These are phyloP conservation scores for Syzygium grande DNA, from an alignment of 345 rosid genomes.

Conservation along the genomic window DNA sequence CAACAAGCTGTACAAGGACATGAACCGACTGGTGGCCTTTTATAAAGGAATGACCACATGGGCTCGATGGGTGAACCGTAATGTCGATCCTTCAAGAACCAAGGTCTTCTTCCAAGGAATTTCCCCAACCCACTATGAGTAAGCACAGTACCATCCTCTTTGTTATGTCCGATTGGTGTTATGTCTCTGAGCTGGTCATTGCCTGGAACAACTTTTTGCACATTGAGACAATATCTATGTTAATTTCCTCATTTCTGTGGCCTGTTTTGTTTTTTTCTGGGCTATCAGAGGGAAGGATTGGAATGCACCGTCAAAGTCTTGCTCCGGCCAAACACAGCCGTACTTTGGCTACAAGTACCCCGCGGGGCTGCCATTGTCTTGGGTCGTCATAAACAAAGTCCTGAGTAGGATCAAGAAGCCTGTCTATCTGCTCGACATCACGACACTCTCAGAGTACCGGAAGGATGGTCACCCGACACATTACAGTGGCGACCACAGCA, in stretches of 20 bases:
- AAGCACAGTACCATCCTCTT: constrained; percentile 8
- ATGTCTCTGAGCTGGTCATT: neutral
- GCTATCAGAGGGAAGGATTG: constrained; percentile 72
- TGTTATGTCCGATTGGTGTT: neutral
- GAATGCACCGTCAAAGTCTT: constrained; percentile 51
- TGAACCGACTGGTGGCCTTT: constrained; percentile 74
- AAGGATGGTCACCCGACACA: constrained; percentile 75
- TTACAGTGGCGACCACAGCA: constrained; percentile 28
- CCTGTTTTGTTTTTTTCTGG: no score
- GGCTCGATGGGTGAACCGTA: constrained; percentile 80
- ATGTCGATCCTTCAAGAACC: constrained; percentile 59
- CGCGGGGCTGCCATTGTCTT: constrained; percentile 55
- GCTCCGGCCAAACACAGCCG: constrained; percentile 54
- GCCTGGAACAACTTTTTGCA: neutral
- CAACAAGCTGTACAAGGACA: constrained; percentile 50
- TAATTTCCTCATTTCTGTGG: neutral
- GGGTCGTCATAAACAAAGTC: constrained; percentile 74
- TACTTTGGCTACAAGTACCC: constrained; percentile 64
- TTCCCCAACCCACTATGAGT: constrained; percentile 90
- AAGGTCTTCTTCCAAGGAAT: constrained; percentile 80
- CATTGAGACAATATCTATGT: neutral
- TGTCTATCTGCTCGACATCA: constrained; percentile 67
- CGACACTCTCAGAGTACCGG: constrained; percentile 41
- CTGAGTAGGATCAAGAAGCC: constrained; percentile 64
- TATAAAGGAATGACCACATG: constrained; percentile 88